phyloP scores from a whole-genome alignment of 345 rosid genomes.

The Draba incana region DNA sequence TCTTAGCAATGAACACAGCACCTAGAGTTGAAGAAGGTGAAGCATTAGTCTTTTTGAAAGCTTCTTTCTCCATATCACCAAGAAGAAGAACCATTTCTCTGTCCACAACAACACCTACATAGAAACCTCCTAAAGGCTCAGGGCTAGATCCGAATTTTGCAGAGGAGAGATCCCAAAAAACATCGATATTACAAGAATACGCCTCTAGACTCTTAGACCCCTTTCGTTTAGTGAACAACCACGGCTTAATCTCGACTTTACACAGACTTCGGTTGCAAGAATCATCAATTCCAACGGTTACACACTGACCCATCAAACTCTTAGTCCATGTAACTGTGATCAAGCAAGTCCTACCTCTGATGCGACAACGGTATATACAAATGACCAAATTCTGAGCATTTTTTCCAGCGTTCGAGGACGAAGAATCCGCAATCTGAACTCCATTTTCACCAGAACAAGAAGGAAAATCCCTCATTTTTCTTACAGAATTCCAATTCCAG shows the following conservation, averaged over 20 bases:
- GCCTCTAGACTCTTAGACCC: slow-evolving; percentile 88
- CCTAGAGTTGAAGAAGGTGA: slow-evolving; percentile 44
- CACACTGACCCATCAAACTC: slow-evolving; percentile 91
- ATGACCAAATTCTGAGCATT: slow-evolving; percentile 74
- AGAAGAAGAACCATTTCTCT: slow-evolving; percentile 78
- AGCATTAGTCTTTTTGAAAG: slow-evolving; percentile 69
- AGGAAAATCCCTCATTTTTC: slow-evolving; percentile 85
- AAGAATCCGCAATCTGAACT: slow-evolving; percentile 81
- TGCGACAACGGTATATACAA: slow-evolving; percentile 73
- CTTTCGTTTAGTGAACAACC: slow-evolving; percentile 90
- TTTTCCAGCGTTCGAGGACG: slow-evolving; percentile 62
- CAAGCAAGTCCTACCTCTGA: slow-evolving; percentile 65
- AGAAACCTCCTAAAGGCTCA: slow-evolving; percentile 84
- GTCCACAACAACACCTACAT: slow-evolving; percentile 72
- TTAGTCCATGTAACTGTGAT: slow-evolving; percentile 86
- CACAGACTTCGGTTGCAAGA: slow-evolving; percentile 75
- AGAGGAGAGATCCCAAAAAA: slow-evolving; percentile 84
- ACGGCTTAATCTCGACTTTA: slow-evolving; percentile 91
- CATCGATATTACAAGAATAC: slow-evolving; percentile 62
- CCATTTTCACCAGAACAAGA: slow-evolving; percentile 97
- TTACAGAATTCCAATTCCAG: slow-evolving; percentile 26
- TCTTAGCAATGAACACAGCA: slow-evolving; percentile 69
- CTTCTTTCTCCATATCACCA: slow-evolving; percentile 92
- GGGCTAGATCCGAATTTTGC: slow-evolving; percentile 90
- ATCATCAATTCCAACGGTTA: slow-evolving; percentile 75